Evolutionary conservation across 495 filamentous ascomycete species (phyloP).

Genomic region (Trichocladium antarcticum): DNA sequence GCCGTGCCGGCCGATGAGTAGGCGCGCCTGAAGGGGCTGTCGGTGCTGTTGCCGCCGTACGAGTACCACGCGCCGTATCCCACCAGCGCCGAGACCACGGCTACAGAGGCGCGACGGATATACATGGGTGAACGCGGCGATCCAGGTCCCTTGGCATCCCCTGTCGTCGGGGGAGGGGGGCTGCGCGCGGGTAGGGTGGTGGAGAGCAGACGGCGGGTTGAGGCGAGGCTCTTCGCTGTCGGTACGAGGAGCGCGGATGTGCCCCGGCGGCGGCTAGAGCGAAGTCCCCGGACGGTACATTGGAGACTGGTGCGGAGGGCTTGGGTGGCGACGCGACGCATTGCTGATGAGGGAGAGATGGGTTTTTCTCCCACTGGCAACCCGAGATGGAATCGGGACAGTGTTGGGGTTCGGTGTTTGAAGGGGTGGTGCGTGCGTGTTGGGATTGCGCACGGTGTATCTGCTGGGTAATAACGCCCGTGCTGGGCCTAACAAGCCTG

Average conservation of each 20-base stretch:
- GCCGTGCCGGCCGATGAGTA: conserved; percentile 11
- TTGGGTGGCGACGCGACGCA: conserved; percentile 39
- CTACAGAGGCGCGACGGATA: conserved; percentile 35
- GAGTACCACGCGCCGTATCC: conserved; percentile 43
- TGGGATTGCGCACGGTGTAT: background rate
- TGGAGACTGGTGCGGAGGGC: conserved; percentile 36
- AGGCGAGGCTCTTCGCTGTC: conserved; percentile 11
- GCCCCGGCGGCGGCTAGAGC: conserved; percentile 28
- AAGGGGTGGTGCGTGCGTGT: background rate
- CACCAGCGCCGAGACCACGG: conserved; percentile 37
- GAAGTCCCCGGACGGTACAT: conserved; percentile 32
- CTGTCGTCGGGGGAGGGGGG: conserved; percentile 11
- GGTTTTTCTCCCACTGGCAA: background rate
- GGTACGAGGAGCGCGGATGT: conserved; percentile 12
- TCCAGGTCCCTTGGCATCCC: conserved; percentile 15
- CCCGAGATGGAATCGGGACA: background rate
- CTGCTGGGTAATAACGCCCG: too few species aligned
- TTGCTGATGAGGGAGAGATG: conserved; percentile 16
- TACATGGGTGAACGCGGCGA: conserved; percentile 42
- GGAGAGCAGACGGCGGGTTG: conserved; percentile 14
- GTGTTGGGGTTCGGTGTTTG: background rate
- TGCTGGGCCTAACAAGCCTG: background rate
- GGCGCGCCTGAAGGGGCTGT: conserved; percentile 21
- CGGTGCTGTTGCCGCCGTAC: conserved; percentile 28
- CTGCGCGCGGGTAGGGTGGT: conserved; percentile 13